Conservation (phyloP, 164 flowering plant species). For the Berberis thunbergii region DNA sequence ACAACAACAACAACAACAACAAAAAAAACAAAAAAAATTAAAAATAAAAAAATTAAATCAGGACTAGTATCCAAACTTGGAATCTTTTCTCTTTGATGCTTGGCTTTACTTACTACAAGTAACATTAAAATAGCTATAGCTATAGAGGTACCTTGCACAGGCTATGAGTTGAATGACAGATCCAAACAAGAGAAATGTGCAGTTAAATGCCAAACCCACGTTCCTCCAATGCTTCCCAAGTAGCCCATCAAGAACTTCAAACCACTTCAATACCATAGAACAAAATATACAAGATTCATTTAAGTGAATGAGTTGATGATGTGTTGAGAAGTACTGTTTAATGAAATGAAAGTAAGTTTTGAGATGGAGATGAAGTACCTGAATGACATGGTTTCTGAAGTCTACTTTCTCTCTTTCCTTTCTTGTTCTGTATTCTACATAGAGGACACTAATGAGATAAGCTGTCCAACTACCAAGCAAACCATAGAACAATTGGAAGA, state of each 20-base stretch:
- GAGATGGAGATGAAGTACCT: conserved; percentile 31
- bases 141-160: conserved; percentile 73
- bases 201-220: conserved; percentile 93
- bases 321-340: neutral
- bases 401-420: conserved; percentile 78
- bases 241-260: conserved; percentile 96
- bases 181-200: conserved; percentile 98
- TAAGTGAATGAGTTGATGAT: no score
- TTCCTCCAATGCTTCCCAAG: conserved; percentile 98
- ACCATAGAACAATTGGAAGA: conserved; percentile 83
- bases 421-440: conserved; percentile 77
- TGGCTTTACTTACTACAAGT: neutral
- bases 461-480: conserved; percentile 90
- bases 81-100: no score
- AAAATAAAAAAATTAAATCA: neutral
- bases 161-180: conserved; percentile 99
- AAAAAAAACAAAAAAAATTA: neutral
- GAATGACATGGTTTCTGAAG: conserved; percentile 90
- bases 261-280: conserved; percentile 54
- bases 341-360: neutral
- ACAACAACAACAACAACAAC: neutral
- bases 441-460: conserved; percentile 75
- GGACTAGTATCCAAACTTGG: no score
- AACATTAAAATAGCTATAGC: neutral
- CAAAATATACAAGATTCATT: neutral